Evolutionary conservation across 1,139 yeast species (phyloP).

Genomic region (Kurtzmaniella natalensis): DNA sequence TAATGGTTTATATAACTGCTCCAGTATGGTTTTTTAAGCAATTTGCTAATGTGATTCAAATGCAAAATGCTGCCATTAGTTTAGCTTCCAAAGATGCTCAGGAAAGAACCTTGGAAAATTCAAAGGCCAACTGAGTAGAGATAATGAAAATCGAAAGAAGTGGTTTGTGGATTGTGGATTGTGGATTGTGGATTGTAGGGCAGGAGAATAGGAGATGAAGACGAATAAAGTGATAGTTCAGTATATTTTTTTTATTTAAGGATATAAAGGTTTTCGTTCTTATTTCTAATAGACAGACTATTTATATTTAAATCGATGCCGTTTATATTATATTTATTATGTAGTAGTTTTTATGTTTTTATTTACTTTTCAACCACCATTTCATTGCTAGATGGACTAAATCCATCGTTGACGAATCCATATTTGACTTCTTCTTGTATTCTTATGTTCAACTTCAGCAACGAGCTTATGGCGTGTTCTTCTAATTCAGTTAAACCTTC

Average conservation of each 20-base stretch:
- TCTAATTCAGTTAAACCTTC: slow-evolving; percentile 24
- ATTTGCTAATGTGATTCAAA: slow-evolving; percentile 81
- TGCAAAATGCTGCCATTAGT: slow-evolving; percentile 77
- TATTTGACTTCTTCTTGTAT: slow-evolving; percentile 28
- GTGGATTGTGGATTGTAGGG: no score
- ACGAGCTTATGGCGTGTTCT: slow-evolving; percentile 29
- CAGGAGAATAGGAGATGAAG: no score
- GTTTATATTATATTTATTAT: no score
- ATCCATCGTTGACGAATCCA: slow-evolving; percentile 15
- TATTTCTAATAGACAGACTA: no score
- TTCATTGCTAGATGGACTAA: background rate
- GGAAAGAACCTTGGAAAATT: slow-evolving; percentile 25
- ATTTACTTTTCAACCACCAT: background rate
- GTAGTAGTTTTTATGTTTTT: no score
- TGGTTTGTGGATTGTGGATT: no score
- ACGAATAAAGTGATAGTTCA: no score
- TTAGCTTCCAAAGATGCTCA: slow-evolving; percentile 81
- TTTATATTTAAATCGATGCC: no score
- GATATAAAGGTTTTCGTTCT: no score
- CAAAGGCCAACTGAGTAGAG: no score
- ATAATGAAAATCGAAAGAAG: no score
- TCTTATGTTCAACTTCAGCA: slow-evolving; percentile 25
- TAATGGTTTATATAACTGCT: slow-evolving; percentile 58
- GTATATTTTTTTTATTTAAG: no score
- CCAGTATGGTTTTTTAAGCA: slow-evolving; percentile 94